Evolutionary conservation across 169 alveolate genomes (phyloP).

Genomic region (Plasmodium blacklocki): DNA sequence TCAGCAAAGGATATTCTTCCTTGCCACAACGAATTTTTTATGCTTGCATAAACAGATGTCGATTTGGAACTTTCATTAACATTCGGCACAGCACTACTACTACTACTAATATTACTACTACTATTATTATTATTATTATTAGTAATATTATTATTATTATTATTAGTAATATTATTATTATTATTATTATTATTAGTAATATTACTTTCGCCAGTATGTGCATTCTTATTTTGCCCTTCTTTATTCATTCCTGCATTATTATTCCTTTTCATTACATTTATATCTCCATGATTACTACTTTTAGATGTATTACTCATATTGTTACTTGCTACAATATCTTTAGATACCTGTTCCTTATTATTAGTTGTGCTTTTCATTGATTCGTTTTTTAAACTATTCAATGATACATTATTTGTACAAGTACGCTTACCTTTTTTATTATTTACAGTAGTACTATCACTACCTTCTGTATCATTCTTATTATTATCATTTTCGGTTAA

Average conservation of each 20-base stretch:
- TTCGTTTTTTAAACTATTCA: constrained; percentile 14
- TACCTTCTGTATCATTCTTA: constrained; percentile 10
- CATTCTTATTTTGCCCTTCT: not conserved
- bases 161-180: not conserved
- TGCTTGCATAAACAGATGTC: constrained; percentile 14
- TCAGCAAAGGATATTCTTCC: constrained; percentile 76
- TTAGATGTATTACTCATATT: not conserved
- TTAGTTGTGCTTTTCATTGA: not conserved
- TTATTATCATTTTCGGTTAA: not conserved
- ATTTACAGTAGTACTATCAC: not conserved
- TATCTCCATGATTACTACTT: not conserved
- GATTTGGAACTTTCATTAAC: constrained; percentile 1
- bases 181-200: not conserved
- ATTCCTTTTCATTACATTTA: not conserved
- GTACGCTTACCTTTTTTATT: not conserved
- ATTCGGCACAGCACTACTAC: not conserved
- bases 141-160: not conserved
- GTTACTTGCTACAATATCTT: too few relatives aligned
- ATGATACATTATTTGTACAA: not conserved
- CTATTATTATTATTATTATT: not conserved
- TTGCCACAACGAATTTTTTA: constrained; percentile 65
- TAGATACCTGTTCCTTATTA: not conserved
- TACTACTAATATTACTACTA: constrained; percentile 1
- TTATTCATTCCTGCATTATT: not conserved
- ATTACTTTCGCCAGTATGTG: not conserved